Evolutionary conservation across 192 early-diverging fungal species (phyloP), one percentile per base, ranked within the genome.

Genomic region (Podila minutissima): DNA sequence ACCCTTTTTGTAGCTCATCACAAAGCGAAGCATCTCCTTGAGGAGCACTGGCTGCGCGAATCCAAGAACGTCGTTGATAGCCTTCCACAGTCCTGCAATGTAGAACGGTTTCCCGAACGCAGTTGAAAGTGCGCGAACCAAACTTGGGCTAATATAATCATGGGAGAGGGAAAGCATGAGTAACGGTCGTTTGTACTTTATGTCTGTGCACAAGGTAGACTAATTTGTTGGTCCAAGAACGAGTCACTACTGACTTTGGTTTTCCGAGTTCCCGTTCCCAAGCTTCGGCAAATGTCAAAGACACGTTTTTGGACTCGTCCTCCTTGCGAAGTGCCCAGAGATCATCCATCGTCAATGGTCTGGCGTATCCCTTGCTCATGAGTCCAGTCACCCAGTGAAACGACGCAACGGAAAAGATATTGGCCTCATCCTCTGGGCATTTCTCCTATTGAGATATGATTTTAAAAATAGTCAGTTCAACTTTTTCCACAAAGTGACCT

Each of bases 371-470:
- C 49, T 92, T 78, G 59, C 92, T 90, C 84, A 99, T 94, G 62
- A 98, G 68, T 20, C 90, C 89, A 41, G 93, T 91, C 90, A 99
- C 94, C 97, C 97, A 99, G 32, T 90, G 83, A 82, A 98, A 99
- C 4, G 93, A 91, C 0, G 96, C 71, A 19, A 87, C 86, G 33
- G 92, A 93, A 69, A 97, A 97, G 32, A 99, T 89, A 76, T 94
- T 93, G 62, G 96, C 91, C 12, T 83, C 88, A 20, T 90, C 91
- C 73, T 97, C 96, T 9, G 96, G 95, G 50, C 87, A 88, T 29
- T 74, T 73, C 73, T 86, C 59, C 83, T 83, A 67, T 49, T 31
- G 17, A 22, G 24, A 63, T 37, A 10, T 0, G n/a, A 59, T 35
- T 5, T 33, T 13, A 71, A 51, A 38, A 46, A 69, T 32, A 48